Percentiles rank a stretch among this genome's conserved stretches.
Evolutionary conservation across 768 basidiomycete species (phyloP).

Genomic region (Mycena venus): DNA sequence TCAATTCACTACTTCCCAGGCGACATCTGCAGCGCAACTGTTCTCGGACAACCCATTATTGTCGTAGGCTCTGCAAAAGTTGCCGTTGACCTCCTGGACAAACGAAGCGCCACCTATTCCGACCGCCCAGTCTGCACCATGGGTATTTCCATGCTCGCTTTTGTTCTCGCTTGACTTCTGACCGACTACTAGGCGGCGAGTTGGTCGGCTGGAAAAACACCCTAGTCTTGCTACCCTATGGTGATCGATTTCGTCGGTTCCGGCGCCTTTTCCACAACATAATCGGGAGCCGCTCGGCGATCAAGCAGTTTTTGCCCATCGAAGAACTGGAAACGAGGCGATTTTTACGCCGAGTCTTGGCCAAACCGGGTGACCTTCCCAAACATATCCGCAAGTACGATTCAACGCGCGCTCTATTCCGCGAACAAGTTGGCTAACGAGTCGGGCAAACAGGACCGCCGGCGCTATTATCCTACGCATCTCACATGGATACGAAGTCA

Average conservation of each 20-base stretch:
- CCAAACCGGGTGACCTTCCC: conserved; percentile 61
- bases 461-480: conserved; percentile 68
- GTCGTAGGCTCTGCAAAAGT: conserved; percentile 65
- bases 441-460: conserved; percentile 54
- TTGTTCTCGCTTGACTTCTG: conserved; percentile 3
- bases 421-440: not conserved
- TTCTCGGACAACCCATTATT: conserved; percentile 71
- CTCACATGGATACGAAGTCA: conserved; percentile 67
- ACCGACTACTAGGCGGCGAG: conserved; percentile 64
- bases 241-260: conserved; percentile 67
- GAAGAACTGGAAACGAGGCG: conserved; percentile 62
- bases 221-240: conserved; percentile 68
- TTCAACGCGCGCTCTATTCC: conserved; percentile 1
- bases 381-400: conserved; percentile 63
- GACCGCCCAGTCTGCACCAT: conserved; percentile 65
- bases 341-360: conserved; percentile 62
- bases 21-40: conserved; percentile 70
- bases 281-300: conserved; percentile 59
- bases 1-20: conserved; percentile 51
- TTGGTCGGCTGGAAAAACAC: conserved; percentile 71
- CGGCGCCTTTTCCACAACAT: conserved; percentile 65
- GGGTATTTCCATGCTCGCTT: conserved; percentile 23
- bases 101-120: conserved; percentile 75
- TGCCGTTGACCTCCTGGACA: conserved; percentile 73
- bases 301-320: conserved; percentile 57